Evolutionary conservation across 257 asterid species (phyloP), one percentile per base, ranked within the genome.

Genomic region (Ballota nigra): DNA sequence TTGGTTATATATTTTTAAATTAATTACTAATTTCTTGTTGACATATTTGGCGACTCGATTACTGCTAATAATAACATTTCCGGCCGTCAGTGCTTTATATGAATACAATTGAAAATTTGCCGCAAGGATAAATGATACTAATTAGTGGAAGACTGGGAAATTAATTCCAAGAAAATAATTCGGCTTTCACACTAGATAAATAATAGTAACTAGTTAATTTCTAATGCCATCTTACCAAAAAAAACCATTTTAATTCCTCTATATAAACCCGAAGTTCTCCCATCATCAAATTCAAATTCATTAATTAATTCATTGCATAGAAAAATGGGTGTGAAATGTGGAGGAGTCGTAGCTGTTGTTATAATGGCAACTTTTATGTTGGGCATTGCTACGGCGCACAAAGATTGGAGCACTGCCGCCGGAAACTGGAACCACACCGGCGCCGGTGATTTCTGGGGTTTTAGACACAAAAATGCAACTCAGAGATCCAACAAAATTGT

Each of bases 331-430:
- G 56, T 66, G 69, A 61, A 57, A 43, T 51, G 4, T 3, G 53
- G 53, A 45, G 82, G 59, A 52, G 26, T 6, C 4, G 5, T 80
- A 12, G 3, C 71, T 58, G 7, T 83, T 31, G 2, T 85, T 6
- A 29, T 77, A 0, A 69, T 53, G 3, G 56, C 77, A 10, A 63
- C 64, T 2, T 79, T 75, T 40, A 75, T 79, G 69, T 68, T 87
- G 16, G 77, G 16, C 51, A 7, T 64, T 59, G 84, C 81, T 19
- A 33, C n/a, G 52, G 87, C 84, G 13, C 73, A 81, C 83, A 73
- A 76, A 78, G 72, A 83, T 15, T 83, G 88, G 81, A 68, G 70
- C 71, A 74, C 49, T 12, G 22, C 9, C 8, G 77, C 77, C 26
- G 83, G 66, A 49, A 56, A 61, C 23, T 77, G 85, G 82, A 80